Evolutionary conservation across 1,284 basidiomycete genomes (phyloP).

Genomic region (Flammula alnicola): DNA sequence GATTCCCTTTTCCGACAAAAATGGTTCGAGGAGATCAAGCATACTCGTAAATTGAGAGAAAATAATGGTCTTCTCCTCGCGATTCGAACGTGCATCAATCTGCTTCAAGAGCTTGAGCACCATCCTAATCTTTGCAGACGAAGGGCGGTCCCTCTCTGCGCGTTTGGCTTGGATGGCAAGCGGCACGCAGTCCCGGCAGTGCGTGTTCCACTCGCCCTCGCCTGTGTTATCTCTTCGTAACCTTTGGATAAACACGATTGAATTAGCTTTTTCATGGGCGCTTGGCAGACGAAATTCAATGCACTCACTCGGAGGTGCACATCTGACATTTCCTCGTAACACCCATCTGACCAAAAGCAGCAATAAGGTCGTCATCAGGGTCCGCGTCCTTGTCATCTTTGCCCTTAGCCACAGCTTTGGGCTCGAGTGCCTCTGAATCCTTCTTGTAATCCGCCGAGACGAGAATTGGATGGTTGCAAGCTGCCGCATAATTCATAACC

Average conservation of each 20-base stretch:
- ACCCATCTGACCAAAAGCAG: slow-evolving; percentile 73
- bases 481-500: no score
- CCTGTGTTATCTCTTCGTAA: slow-evolving; percentile 43
- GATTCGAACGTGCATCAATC: slow-evolving; percentile 65
- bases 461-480: slow-evolving; percentile 88
- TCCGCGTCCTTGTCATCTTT: slow-evolving; percentile 61
- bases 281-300: slow-evolving; percentile 54
- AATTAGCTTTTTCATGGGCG: neutral
- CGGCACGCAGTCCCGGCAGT: slow-evolving; percentile 66
- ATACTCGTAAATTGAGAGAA: slow-evolving; percentile 92
- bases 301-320: slow-evolving; percentile 78
- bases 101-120: slow-evolving; percentile 74
- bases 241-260: slow-evolving; percentile 71
- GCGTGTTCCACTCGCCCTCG: slow-evolving; percentile 41
- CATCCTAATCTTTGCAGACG: slow-evolving; percentile 89
- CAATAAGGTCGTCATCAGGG: slow-evolving; percentile 80
- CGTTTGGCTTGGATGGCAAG: slow-evolving; percentile 46
- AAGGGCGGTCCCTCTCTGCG: slow-evolving; percentile 47
- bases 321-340: slow-evolving; percentile 76
- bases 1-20: slow-evolving; percentile 69
- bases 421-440: slow-evolving; percentile 77
- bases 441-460: slow-evolving; percentile 75
- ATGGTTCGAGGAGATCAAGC: slow-evolving; percentile 86
- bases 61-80: slow-evolving; percentile 88
- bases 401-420: slow-evolving; percentile 55